Evolutionary conservation across 1,284 basidiomycete genomes (phyloP).

Genomic region (Cryptococcus deneoformans): DNA sequence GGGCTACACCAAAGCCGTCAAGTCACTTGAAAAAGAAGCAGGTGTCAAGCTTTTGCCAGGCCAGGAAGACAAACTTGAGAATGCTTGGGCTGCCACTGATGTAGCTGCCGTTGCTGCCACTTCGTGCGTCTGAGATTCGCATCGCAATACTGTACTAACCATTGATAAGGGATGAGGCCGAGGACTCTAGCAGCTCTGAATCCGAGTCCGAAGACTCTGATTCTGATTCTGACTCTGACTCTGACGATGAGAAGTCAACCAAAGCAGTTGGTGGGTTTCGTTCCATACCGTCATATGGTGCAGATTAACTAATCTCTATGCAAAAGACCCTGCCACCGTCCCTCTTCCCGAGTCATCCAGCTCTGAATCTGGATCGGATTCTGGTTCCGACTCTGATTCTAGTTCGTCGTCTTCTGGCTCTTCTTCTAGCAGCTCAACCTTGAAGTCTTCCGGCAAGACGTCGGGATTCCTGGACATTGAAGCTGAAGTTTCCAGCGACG

Average conservation of each 20-base stretch:
- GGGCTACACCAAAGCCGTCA: conserved; percentile 43
- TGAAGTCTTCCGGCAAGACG: conserved; percentile 13
- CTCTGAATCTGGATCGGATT: conserved; percentile 21
- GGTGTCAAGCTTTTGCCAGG: conserved; percentile 18
- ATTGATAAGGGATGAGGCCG: not conserved
- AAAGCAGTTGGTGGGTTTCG: not conserved
- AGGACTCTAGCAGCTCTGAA: not conserved
- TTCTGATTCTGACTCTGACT: conserved; percentile 13
- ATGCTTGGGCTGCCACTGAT: conserved; percentile 27
- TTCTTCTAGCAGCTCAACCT: conserved; percentile 9
- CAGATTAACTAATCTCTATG: not conserved
- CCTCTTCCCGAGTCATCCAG: conserved; percentile 1
- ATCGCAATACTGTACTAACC: not conserved
- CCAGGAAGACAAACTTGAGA: conserved; percentile 21
- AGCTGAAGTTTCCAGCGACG: conserved; percentile 18
- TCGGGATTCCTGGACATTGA: conserved; percentile 29
- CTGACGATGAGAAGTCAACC: conserved; percentile 2
- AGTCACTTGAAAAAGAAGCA: conserved; percentile 48
- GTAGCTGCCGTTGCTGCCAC: not conserved
- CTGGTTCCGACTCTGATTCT: conserved; percentile 14
- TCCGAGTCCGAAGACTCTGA: conserved; percentile 8
- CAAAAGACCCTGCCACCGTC: conserved; percentile 3
- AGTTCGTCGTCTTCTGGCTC: conserved; percentile 16
- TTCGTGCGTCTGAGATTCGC: not conserved
- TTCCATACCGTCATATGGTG: too few relatives aligned